A percentile compares a stretch with the other conserved stretches of the same genome.
Conservation (phyloP, 2,329 filamentous ascomycete species). For the Akanthomyces uredinophilus region DNA sequence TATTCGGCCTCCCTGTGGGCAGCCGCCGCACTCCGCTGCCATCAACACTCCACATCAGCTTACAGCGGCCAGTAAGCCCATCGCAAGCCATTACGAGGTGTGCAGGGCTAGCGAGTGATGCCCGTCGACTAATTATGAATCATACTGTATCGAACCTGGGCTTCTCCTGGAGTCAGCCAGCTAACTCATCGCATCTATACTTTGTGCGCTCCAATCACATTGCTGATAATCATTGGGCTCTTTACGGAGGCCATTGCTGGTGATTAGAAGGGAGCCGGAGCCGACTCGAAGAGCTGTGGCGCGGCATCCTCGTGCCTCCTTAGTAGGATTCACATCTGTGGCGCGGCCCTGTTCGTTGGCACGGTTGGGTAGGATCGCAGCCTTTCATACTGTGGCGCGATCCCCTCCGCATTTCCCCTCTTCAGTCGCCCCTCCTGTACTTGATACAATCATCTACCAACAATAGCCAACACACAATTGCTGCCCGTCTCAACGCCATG, state of each 20-base stretch:
- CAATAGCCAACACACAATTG: neutral
- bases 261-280: too few relatives aligned
- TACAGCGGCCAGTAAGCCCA: constrained; percentile 5
- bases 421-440: neutral
- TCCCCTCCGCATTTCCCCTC: neutral
- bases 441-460: neutral
- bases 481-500: neutral
- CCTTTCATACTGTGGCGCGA: neutral
- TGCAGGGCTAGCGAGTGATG: constrained; percentile 5
- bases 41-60: constrained; percentile 7
- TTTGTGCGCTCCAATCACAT: too few relatives aligned
- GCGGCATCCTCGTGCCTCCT: too few relatives aligned
- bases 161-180: neutral
- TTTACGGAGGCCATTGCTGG: neutral
- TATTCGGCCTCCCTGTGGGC: neutral
- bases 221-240: neutral
- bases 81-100: neutral
- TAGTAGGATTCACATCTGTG: too few relatives aligned
- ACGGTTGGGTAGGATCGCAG: too few relatives aligned
- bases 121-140: constrained; percentile 12
- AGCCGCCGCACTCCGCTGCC: constrained; percentile 7
- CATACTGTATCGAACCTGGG: constrained; percentile 4
- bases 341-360: neutral
- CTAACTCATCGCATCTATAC: too few relatives aligned
- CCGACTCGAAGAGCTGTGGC: too few relatives aligned